Evolutionary conservation across 352 stramenopile genomes (phyloP), one percentile per base, ranked within the genome.

Genomic region (Plasmopara viticola): DNA sequence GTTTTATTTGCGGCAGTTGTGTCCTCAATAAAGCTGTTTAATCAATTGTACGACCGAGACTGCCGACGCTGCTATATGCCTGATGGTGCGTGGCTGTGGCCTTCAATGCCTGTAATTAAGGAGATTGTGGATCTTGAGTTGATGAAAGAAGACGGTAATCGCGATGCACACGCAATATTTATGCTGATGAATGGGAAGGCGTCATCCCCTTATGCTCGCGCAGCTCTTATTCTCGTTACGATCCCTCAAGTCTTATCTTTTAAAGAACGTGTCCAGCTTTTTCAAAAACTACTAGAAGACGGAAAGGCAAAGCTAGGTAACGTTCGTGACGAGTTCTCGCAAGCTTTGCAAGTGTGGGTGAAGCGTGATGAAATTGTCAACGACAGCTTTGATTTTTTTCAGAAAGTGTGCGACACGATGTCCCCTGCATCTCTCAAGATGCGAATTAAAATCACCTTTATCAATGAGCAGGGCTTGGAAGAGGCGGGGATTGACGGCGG

Each of bases 401-500:
- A 86, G 18, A 47, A 78, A 42, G 42, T 80, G 3, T 82, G 68
- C 17, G 53, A 70, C 15, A 76, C 77, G 28, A 62, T 72, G 47
- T 78, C 95, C 5, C 66, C 72, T 6, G 62, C 60, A 10, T 60
- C 89, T 0, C 74, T 97, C 13, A 97, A 97, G 45, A 82, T 68
- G 28, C 58, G 87, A 7, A 71, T 98, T 13, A 92, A 98, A 56
- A 84, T 99, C 6, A 87, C 78, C 7, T 95, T 95, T 42, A 61
- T 94, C n/a, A 98, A 97, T 62, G 78, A 95, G 9, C 84, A 96
- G 64, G 95, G 92, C 0, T 60, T 93, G 9, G 75, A 97, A 62
- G 97, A 99, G 66, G 90, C 74, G 33, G 96, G 96, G 14, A 97
- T 99, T 49, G 96, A 99, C 66, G 89, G 95, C 30, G 96, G 96